Conservation (phyloP, 1,284 basidiomycete genomes). For the Coniferiporia weirii region DNA sequence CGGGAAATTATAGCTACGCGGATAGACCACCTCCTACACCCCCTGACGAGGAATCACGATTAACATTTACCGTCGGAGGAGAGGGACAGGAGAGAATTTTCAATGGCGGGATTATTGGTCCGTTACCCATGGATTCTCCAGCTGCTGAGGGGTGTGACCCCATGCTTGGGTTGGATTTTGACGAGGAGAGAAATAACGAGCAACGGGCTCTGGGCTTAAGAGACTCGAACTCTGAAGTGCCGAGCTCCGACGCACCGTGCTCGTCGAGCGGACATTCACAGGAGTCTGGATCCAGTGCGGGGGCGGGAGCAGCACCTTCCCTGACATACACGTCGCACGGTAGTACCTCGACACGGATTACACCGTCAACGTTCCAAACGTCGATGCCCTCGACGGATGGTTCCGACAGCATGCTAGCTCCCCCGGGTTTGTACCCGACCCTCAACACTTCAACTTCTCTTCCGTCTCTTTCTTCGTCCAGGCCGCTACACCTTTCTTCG, state of each 20-base stretch:
- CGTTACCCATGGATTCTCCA: constrained; percentile 11
- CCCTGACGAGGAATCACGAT: constrained; percentile 10
- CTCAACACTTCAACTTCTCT: constrained; percentile 11
- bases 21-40: constrained; percentile 19
- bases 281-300: background rate
- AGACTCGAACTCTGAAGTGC: background rate
- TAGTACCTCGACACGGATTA: background rate
- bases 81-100: constrained; percentile 7
- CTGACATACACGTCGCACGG: background rate
- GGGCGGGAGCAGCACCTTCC: background rate
- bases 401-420: background rate
- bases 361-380: background rate
- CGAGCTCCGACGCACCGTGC: background rate
- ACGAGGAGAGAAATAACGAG: constrained; percentile 6
- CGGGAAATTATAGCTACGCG: constrained; percentile 14
- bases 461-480: constrained; percentile 1
- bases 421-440: background rate
- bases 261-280: background rate
- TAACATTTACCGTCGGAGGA: constrained; percentile 7
- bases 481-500: background rate
- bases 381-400: background rate
- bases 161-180: constrained; percentile 11
- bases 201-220: background rate
- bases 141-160: constrained; percentile 13
- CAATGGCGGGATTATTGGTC: constrained; percentile 14